Evolutionary conservation across 106 monocot genomes (phyloP), one percentile per base, ranked within the genome.

Genomic region (Ottelia alismoides): DNA sequence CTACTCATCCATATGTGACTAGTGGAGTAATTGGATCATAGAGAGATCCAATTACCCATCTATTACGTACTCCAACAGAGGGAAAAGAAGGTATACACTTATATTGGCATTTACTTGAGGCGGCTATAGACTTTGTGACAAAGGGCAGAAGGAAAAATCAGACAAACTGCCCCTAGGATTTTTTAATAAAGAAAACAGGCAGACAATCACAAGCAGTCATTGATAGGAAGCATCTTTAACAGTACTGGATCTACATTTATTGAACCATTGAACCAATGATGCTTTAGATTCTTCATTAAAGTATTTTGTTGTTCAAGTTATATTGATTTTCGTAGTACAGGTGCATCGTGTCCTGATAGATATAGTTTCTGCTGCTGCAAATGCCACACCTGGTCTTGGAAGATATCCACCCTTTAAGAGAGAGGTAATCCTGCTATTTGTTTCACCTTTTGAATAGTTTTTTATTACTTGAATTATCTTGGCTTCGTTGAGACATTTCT

Each of bases 391-490:
- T 28, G 81, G 81, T 30, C 68, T 81, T 27, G 76, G 72, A 30
- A 72, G 76, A 72, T 81, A 81, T 28, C 81, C 75, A 28, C 68
- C 76, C 47, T 81, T 76, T 56, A 81, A 76, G 51, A 71, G 81
- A 20, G 81, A 80, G 71, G 80, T 74, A 72, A 1, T 2, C 21
- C 17, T n/a, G n/a, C n/a, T n/a, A n/a, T n/a, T n/a, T n/a, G n/a
- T n/a, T n/a, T 61, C 20, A 19, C 11, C 2, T 27, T 22, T 11
- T 57, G 56, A 44, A 20, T 48, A 21, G 27, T 49, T 45, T 61
- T 24, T 20, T 29, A 27, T 14, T 23, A 61, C 2, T 53, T 44
- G 16, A 30, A 47, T 17, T 53, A 2, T 11, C 11, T 22, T 27
- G 31, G 2, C 2, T 23, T 59, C 27, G 12, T 25, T 43, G 16